Evolutionary conservation across 2,329 filamentous ascomycete species (phyloP).

Genomic region (Ilyonectria sp.): DNA sequence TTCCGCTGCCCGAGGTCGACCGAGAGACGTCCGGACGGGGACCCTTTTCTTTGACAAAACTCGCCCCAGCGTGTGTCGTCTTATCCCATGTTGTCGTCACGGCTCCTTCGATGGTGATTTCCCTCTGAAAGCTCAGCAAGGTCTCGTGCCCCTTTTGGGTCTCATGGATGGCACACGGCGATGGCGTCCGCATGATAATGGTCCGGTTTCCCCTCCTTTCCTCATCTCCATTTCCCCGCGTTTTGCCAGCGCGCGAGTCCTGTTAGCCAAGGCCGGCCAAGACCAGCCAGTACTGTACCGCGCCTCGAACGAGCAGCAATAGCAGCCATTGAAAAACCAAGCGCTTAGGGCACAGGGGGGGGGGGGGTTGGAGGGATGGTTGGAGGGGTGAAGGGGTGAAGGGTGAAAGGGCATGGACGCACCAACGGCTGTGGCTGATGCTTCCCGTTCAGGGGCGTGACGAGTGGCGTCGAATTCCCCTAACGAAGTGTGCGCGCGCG

Average conservation of each 20-base stretch:
- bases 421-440: constrained; percentile 12
- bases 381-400: not conserved
- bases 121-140: not conserved
- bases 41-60: constrained; percentile 16
- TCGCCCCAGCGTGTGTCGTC: constrained; percentile 2
- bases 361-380: not conserved
- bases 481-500: not conserved
- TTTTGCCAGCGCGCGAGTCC: constrained; percentile 30
- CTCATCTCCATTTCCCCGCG: constrained; percentile 49
- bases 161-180: constrained; percentile 29
- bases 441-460: not conserved
- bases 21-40: constrained; percentile 47
- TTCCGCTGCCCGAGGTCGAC: constrained; percentile 30
- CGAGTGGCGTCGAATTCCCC: not conserved
- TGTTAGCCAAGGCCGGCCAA: constrained; percentile 21
- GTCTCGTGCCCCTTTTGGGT: not conserved
- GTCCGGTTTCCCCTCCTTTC: constrained; percentile 40
- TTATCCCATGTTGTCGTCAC: not conserved
- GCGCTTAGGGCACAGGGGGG: not conserved
- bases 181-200: constrained; percentile 40
- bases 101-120: not conserved
- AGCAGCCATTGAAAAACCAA: not conserved
- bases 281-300: constrained; percentile 4
- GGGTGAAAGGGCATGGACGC: constrained; percentile 3
- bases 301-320: constrained; percentile 15